Base-by-base conservation (phyloP, 768 basidiomycete species). In the Wakefieldia striispora region DNA sequence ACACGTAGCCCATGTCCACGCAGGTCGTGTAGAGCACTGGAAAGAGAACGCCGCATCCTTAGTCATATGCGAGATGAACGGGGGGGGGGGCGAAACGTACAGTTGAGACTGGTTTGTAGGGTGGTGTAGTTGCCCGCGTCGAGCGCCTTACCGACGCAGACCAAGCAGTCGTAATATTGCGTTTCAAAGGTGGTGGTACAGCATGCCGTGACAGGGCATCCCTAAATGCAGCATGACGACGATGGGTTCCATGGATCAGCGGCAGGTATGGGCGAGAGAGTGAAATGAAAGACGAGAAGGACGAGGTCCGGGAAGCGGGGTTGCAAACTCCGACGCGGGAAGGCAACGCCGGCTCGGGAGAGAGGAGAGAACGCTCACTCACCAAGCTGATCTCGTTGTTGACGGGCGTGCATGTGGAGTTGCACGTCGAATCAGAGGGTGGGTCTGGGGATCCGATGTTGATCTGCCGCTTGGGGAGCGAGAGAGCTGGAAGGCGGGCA, bases 141-240 rank as follows among this genome's bases (percentile, higher is more conserved):
- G 29, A 60, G 20, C 2, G 65, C 61, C 2, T 46, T 23, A 11
- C 67, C 73, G 21, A 72, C 59, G 48, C 78, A 80, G 4, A 59
- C 31, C 53, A 76, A 60, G 51, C 78, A 80, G 40, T 70, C 60
- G 61, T 68, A 76, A 56, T 73, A 77, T 4, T 53, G 46, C 0
- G 55, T 63, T 49, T 74, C 69, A 48, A 77, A 80, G 6, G 51
- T 55, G 11, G 62, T 48, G 6, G 70, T 63, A 57, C 78, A 80
- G 47, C 78, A 80, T 19, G 54, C 49, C 1, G 57, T 57, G 37
- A 50, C 36, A 4, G 66, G 65, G 19, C 65, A 69, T 47, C 61
- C 65, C 66, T 69, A 29, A 24, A 29, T 29, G 29, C 13, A 29
- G 11, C 6, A 12, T 29, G 21, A 11, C 11, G 13, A 21, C 2